These are phyloP conservation scores for Sapria himalayana DNA, from an alignment of 345 rosid species.

Conservation along the genomic window DNA sequence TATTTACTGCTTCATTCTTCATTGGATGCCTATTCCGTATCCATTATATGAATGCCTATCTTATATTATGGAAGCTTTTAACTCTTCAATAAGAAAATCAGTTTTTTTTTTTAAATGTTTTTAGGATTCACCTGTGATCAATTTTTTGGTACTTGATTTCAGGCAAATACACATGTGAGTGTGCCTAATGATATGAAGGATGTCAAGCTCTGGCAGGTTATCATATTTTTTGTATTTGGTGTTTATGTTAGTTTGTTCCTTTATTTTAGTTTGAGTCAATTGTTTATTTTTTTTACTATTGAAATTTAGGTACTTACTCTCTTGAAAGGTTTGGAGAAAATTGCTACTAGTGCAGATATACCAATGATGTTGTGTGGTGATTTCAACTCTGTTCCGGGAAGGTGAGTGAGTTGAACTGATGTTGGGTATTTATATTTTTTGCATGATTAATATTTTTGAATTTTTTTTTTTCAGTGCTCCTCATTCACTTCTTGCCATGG, in stretches of 20 bases:
- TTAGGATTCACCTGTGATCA: conserved; percentile 5
- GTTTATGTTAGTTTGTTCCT: neutral
- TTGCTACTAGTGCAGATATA: conserved; percentile 90
- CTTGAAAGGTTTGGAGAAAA: conserved; percentile 88
- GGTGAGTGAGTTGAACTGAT: conserved; percentile 26
- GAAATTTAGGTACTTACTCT: conserved; percentile 70
- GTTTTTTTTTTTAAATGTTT: no score
- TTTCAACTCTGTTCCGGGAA: conserved; percentile 78
- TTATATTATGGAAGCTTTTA: no score
- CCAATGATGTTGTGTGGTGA: conserved; percentile 99
- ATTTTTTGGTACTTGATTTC: conserved; percentile 12
- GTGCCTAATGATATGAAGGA: conserved; percentile 73
- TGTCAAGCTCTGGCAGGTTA: conserved; percentile 98
- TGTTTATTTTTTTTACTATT: conserved; percentile 5
- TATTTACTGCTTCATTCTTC: no score
- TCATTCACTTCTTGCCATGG: conserved; percentile 88
- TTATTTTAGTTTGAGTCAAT: neutral
- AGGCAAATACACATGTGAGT: conserved; percentile 94
- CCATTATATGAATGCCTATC: no score
- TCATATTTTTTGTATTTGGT: conserved; percentile 3
- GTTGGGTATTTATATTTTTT: neutral
- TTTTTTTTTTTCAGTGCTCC: conserved; percentile 53
- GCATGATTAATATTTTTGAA: conserved; percentile 5
- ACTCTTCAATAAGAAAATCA: no score
- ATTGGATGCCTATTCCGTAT: no score